Evolutionary conservation across 768 basidiomycete genomes (phyloP).

Genomic region (Trametes maxima): DNA sequence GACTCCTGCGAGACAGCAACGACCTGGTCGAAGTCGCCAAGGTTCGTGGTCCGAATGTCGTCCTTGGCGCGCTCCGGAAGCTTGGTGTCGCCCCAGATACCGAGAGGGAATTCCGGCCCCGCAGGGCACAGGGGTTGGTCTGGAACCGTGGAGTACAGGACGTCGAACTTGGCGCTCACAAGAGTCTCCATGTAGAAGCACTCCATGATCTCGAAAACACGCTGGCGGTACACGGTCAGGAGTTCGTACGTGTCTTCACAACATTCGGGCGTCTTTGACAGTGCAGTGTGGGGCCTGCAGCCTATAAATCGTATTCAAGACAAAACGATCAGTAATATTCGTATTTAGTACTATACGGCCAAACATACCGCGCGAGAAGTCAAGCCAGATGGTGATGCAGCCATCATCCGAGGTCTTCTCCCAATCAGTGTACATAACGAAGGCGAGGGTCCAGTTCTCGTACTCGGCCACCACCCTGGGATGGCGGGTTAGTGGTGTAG

Average conservation of each 20-base stretch:
- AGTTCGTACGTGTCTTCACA: too few species aligned
- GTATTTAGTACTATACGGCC: not conserved
- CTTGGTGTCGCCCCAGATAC: slow-evolving; percentile 13
- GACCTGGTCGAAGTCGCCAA: slow-evolving; percentile 30
- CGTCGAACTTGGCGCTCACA: too few species aligned
- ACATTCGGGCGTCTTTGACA: too few species aligned
- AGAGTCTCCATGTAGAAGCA: too few species aligned
- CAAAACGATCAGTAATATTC: too few species aligned
- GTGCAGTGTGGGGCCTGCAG: too few species aligned
- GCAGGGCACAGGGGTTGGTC: too few species aligned
- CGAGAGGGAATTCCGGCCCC: slow-evolving; percentile 3
- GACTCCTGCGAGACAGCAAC: slow-evolving; percentile 29
- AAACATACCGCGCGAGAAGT: slow-evolving; percentile 27
- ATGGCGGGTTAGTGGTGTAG: not conserved
- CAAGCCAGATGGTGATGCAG: slow-evolving; percentile 15
- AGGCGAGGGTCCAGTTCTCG: slow-evolving; percentile 29
- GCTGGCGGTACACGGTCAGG: too few species aligned
- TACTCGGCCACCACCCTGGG: not conserved
- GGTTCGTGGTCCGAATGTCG: slow-evolving; percentile 22
- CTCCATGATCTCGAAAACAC: too few species aligned
- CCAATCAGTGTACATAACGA: slow-evolving; percentile 18
- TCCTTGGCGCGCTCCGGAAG: slow-evolving; percentile 3
- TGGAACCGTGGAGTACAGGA: too few species aligned
- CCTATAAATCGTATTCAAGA: too few species aligned
- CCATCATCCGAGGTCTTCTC: slow-evolving; percentile 20